phyloP scores from a whole-genome alignment of 176 grass and related monocot genomes.

The Aechmea fasciata region DNA sequence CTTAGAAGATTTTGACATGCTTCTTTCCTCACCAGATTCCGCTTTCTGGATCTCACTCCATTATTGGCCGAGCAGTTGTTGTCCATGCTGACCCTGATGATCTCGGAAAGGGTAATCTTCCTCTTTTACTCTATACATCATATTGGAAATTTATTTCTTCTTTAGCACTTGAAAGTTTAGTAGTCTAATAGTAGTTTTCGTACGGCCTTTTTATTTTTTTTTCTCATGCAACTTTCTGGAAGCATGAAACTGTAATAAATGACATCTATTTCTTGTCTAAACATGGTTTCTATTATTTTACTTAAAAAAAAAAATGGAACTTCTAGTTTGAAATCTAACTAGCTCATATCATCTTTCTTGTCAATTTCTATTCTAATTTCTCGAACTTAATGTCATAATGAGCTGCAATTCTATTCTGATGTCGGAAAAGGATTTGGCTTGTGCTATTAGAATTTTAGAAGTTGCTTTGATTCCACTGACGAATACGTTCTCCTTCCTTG shows the following conservation, averaged over 20 bases:
- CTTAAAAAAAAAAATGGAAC: too few species aligned
- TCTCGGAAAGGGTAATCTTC: constrained; percentile 34
- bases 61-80: constrained; percentile 39
- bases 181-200: neutral
- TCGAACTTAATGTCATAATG: too few species aligned
- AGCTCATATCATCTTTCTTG: too few species aligned
- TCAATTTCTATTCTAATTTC: too few species aligned
- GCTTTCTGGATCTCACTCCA: constrained; percentile 26
- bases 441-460: too few species aligned
- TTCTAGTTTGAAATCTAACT: too few species aligned
- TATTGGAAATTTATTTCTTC: neutral
- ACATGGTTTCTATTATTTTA: too few species aligned
- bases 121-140: neutral
- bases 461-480: too few species aligned
- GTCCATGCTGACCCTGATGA: constrained; percentile 49
- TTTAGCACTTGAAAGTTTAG: neutral
- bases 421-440: too few species aligned
- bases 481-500: too few species aligned
- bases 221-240: constrained; percentile 2
- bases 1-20: neutral
- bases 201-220: neutral
- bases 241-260: neutral
- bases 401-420: too few species aligned
- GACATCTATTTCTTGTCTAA: neutral
- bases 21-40: constrained; percentile 20